Evolutionary conservation across 306 rosid species (phyloP).

Genomic region (Begonia masoniana): DNA sequence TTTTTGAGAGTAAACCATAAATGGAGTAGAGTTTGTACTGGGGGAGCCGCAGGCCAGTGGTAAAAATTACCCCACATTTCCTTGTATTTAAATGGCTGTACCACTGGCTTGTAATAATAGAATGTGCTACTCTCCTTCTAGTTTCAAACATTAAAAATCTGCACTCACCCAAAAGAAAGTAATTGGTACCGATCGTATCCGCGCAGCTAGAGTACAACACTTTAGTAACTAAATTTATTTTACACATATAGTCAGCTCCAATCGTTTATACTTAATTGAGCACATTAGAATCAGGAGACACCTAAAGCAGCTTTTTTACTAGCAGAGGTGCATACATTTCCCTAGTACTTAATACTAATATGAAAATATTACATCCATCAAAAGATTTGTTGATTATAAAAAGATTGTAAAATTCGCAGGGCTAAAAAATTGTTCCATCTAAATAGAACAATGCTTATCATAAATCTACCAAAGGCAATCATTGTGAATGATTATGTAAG

Average conservation of each 20-base stretch:
- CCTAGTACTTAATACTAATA: too few relatives aligned
- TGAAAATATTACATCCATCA: too few relatives aligned
- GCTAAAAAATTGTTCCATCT: too few relatives aligned
- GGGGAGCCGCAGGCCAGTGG: conserved; percentile 33
- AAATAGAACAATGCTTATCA: too few relatives aligned
- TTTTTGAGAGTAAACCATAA: conserved; percentile 26
- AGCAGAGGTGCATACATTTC: too few relatives aligned
- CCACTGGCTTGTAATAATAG: conserved; percentile 25
- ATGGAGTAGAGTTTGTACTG: conserved; percentile 30
- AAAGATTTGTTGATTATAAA: too few relatives aligned
- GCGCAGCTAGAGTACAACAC: neutral
- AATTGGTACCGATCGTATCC: conserved; percentile 2
- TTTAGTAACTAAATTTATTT: too few relatives aligned
- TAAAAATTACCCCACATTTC: conserved; percentile 32
- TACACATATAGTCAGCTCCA: neutral
- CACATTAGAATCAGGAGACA: neutral
- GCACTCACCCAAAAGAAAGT: conserved; percentile 22
- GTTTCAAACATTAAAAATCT: conserved; percentile 62
- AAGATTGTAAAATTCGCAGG: too few relatives aligned
- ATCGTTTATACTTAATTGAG: neutral
- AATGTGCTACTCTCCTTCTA: conserved; percentile 33
- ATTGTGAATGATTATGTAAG: too few relatives aligned
- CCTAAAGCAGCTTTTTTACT: too few relatives aligned
- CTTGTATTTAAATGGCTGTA: conserved; percentile 22
- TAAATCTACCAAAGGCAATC: too few relatives aligned